phyloP scores from a whole-genome alignment of 2,329 filamentous ascomycete genomes.

The Coniella vitis region DNA sequence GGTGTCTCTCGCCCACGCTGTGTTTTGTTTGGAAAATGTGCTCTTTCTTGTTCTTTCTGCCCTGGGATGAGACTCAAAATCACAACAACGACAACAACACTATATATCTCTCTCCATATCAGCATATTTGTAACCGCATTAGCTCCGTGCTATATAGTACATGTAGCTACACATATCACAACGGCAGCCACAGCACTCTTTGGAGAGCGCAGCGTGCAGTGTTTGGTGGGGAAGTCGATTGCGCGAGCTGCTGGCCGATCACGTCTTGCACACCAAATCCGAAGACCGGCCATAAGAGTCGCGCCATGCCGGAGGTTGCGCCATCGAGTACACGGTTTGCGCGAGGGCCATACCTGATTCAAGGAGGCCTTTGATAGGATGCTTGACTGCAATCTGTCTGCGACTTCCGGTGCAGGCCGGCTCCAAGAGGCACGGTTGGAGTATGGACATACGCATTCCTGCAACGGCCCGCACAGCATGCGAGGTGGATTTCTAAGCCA shows the following conservation, averaged over 20 bases:
- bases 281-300: constrained; percentile 13
- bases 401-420: not conserved
- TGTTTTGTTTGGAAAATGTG: too few species aligned
- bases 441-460: not conserved
- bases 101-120: too few species aligned
- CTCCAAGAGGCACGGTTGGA: too few species aligned
- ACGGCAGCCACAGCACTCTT: too few species aligned
- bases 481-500: too few species aligned
- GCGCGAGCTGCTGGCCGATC: constrained; percentile 21
- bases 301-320: constrained; percentile 12
- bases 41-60: too few species aligned
- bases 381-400: not conserved
- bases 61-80: too few species aligned
- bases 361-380: not conserved
- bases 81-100: too few species aligned
- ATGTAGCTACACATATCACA: too few species aligned
- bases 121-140: too few species aligned
- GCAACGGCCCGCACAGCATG: not conserved
- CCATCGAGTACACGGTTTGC: constrained; percentile 10
- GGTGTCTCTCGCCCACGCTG: too few species aligned
- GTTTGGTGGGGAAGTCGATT: constrained; percentile 17
- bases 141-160: too few species aligned
- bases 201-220: not conserved
- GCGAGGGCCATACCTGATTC: constrained; percentile 7
- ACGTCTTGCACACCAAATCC: constrained; percentile 20